Base-by-base conservation (phyloP, 306 rosid species). In the Ormosia semicastrata region DNA sequence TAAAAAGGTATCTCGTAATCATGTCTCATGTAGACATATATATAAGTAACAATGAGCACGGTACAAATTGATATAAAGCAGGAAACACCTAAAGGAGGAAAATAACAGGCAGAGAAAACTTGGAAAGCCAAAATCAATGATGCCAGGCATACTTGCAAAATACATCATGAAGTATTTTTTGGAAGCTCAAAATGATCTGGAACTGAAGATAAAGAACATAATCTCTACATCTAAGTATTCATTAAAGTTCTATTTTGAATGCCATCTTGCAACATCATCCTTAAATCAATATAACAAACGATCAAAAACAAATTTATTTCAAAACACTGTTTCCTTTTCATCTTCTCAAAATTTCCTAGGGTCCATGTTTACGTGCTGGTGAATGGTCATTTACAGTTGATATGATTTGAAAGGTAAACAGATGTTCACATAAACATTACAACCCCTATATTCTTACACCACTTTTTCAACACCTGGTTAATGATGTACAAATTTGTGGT, bases 101-200 rank as follows among this genome's bases (percentile, higher is more conserved):
- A 80, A 37, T 37, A 58, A 32, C 29, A 73, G 57, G 57, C 33
- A 80, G 70, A 64, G 59, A 46, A 64, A 71, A 32, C 64, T 70
- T 18, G 32, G 69, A 66, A 70, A 29, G 52, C 82, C 63, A 32
- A 62, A 73, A 52, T 33, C 50, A 69, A 71, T 33, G 14, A 62
- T 67, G 56, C 59, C 13, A 43, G 36, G 66, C 68, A 74, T 49
- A 77, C 37, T 13, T 65, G 65, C 17, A 78, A 85, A 73, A 78
- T 62, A 18, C 66, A 72, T 41, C 73, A 69, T 53, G 14, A 74
- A 60, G 72, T 44, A 29, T 11, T 54, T 43, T 68, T 36, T 37
- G 57, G 73, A 75, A 46, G 64, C 59, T 76, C 59, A 60, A 66
- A 47, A 57, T 58, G 74, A 12, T 62, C 43, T 18, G 44, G 15